Conservation (phyloP, 192 early-diverging fungal genomes). For the Coemansia sp. region DNA sequence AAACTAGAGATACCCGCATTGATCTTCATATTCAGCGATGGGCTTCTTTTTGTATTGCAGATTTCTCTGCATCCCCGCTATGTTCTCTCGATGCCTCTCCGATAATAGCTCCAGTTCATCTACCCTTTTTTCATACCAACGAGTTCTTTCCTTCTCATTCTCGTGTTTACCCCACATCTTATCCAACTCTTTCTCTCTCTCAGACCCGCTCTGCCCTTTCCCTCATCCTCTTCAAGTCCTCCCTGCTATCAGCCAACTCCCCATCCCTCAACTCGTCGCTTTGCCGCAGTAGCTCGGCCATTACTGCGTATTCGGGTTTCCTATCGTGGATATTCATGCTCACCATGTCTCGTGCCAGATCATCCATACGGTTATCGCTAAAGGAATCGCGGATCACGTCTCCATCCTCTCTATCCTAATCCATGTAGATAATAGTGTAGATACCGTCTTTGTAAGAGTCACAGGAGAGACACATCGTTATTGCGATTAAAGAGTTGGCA, state of each 20-base stretch:
- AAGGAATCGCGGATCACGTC: neutral
- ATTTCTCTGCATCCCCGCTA: constrained; percentile 11
- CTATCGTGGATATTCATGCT: neutral
- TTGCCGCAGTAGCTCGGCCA: neutral
- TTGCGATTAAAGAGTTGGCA: neutral
- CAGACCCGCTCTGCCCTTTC: neutral
- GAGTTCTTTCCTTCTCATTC: neutral
- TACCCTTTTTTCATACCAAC: neutral
- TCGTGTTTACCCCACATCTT: neutral
- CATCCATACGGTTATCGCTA: neutral
- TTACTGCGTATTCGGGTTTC: neutral
- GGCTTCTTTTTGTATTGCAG: constrained; percentile 12
- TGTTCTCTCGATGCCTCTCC: constrained; percentile 9
- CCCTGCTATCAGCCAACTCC: neutral
- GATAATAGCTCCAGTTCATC: constrained; percentile 7
- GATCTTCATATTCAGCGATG: neutral
- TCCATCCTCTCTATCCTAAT: neutral
- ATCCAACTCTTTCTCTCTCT: neutral
- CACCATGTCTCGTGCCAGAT: neutral
- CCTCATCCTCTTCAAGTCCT: neutral
- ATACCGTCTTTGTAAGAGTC: neutral
- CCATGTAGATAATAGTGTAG: neutral
- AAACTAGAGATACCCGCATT: neutral
- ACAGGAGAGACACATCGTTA: constrained; percentile 9
- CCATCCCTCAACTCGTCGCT: neutral